These are phyloP conservation scores for Pestalotiopsis sp. DNA, from an alignment of 2,329 filamentous ascomycete genomes.

Conservation along the genomic window DNA sequence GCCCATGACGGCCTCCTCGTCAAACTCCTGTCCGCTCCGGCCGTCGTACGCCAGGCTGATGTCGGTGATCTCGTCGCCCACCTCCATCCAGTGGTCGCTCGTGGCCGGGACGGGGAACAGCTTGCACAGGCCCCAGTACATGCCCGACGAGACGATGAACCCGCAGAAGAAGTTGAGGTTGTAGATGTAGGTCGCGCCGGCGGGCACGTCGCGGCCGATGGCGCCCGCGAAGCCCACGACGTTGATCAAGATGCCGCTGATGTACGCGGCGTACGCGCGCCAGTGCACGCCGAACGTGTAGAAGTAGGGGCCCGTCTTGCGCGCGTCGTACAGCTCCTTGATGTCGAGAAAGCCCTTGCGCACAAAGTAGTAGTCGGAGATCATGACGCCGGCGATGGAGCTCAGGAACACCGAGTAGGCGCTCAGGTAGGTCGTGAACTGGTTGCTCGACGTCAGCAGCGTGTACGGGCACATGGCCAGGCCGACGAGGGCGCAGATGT, in stretches of 20 bases:
- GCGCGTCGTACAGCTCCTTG: slow-evolving; percentile 76
- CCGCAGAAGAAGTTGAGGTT: slow-evolving; percentile 89
- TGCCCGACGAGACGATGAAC: slow-evolving; percentile 66
- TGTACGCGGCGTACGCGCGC: slow-evolving; percentile 82
- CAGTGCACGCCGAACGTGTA: slow-evolving; percentile 76
- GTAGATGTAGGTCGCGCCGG: slow-evolving; percentile 83
- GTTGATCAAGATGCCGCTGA: slow-evolving; percentile 83
- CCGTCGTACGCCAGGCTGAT: slow-evolving; percentile 48
- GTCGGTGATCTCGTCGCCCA: slow-evolving; percentile 51
- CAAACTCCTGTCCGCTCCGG: slow-evolving; percentile 36
- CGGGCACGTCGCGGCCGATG: slow-evolving; percentile 70
- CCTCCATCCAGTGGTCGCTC: slow-evolving; percentile 66
- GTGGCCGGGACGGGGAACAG: slow-evolving; percentile 73
- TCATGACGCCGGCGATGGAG: slow-evolving; percentile 89
- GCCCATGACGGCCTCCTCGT: slow-evolving; percentile 35
- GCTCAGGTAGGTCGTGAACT: slow-evolving; percentile 89
- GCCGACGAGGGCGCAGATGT: slow-evolving; percentile 78
- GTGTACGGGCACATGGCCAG: slow-evolving; percentile 88
- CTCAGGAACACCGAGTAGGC: slow-evolving; percentile 94
- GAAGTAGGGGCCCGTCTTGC: slow-evolving; percentile 69
- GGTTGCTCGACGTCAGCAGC: slow-evolving; percentile 72
- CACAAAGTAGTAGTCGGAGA: slow-evolving; percentile 85
- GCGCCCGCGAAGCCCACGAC: slow-evolving; percentile 89
- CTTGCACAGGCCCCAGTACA: slow-evolving; percentile 73
- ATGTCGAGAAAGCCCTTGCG: slow-evolving; percentile 80